Evolutionary conservation across 2,329 filamentous ascomycete species (phyloP).

Genomic region (Trichoderma polysporum): DNA sequence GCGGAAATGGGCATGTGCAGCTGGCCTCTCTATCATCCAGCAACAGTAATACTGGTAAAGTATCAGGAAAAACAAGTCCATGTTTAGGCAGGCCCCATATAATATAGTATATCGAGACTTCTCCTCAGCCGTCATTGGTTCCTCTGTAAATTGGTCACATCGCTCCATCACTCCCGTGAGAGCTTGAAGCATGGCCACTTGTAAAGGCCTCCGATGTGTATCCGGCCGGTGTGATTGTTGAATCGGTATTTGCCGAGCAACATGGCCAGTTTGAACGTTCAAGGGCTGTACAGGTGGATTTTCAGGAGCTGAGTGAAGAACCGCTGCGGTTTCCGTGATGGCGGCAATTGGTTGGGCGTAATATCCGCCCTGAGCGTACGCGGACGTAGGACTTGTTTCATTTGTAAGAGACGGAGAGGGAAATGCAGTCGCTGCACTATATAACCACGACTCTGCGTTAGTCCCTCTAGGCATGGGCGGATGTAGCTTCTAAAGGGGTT

Average conservation of each 20-base stretch:
- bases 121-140: conserved; percentile 32
- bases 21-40: conserved; percentile 44
- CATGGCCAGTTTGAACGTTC: background rate
- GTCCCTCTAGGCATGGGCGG: background rate
- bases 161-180: background rate
- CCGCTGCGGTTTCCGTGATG: background rate
- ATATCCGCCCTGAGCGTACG: background rate
- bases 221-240: background rate
- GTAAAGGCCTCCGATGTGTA: background rate
- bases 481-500: background rate
- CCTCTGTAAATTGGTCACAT: background rate
- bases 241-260: background rate
- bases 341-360: background rate
- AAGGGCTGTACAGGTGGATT: background rate
- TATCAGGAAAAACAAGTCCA: conserved; percentile 64
- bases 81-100: conserved; percentile 50
- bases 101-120: conserved; percentile 55
- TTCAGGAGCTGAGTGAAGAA: background rate
- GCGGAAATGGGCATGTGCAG: conserved; percentile 34
- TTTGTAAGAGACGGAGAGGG: conserved; percentile 65
- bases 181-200: background rate
- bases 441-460: background rate
- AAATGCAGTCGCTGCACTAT: conserved; percentile 40
- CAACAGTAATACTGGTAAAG: conserved; percentile 66
- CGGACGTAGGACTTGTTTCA: conserved; percentile 49